Evolutionary conservation across 2,329 filamentous ascomycete species (phyloP).

Genomic region (Dothideomycetes sp.): DNA sequence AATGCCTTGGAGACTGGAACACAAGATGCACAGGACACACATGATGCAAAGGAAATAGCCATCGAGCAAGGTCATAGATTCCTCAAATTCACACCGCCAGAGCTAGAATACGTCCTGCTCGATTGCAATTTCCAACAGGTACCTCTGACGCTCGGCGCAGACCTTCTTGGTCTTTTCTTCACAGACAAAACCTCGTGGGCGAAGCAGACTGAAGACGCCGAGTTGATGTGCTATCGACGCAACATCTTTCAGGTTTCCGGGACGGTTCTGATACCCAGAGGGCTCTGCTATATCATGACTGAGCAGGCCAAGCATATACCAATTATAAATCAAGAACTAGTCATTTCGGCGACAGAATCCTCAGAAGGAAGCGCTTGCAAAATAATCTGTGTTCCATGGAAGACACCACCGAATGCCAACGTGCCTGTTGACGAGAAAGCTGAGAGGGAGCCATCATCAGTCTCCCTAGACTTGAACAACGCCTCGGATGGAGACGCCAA

Average conservation of each 20-base stretch:
- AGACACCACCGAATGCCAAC: constrained; percentile 65
- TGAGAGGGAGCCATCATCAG: constrained; percentile 78
- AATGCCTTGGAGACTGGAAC: constrained; percentile 31
- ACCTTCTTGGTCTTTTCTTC: constrained; percentile 85
- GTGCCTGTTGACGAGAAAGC: constrained; percentile 59
- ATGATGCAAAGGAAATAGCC: constrained; percentile 43
- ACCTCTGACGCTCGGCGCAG: constrained; percentile 59
- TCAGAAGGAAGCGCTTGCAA: constrained; percentile 87
- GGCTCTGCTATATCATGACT: constrained; percentile 68
- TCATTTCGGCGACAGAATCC: constrained; percentile 86
- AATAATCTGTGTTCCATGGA: constrained; percentile 95
- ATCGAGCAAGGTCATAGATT: constrained; percentile 55
- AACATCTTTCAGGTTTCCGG: constrained; percentile 96
- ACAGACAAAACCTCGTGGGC: constrained; percentile 68
- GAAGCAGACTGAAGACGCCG: constrained; percentile 52
- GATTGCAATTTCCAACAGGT: constrained; percentile 57
- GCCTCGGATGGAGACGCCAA: constrained; percentile 68
- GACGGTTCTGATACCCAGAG: constrained; percentile 70
- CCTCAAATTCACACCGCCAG: constrained; percentile 41
- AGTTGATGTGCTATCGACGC: constrained; percentile 89
- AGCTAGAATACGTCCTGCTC: constrained; percentile 49
- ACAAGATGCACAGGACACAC: constrained; percentile 33
- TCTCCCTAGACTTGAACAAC: constrained; percentile 60
- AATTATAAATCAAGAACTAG: constrained; percentile 73
- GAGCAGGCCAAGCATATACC: constrained; percentile 78